A percentile compares a stretch with the other conserved stretches of the same genome.
Conservation (phyloP, 2,329 filamentous ascomycete genomes). For the Fusarium mundagurra region DNA sequence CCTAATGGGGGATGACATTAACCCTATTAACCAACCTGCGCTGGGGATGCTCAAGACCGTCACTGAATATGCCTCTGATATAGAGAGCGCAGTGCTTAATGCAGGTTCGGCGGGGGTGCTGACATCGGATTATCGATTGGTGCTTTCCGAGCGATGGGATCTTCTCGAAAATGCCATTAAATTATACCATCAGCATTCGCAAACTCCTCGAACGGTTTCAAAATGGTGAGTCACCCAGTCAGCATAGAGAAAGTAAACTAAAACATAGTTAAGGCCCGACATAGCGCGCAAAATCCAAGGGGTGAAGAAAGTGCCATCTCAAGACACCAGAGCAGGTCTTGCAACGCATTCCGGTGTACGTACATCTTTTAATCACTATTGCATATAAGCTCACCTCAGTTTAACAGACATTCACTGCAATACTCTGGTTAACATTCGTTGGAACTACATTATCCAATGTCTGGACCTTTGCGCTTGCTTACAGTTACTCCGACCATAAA, state of each 20-base stretch:
- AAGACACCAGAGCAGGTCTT: not conserved
- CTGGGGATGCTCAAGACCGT: not conserved
- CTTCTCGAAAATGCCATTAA: not conserved
- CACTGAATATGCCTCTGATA: not conserved
- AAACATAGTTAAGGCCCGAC: rapidly evolving
- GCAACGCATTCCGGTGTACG: not conserved
- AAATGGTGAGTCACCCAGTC: not conserved
- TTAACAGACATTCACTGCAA: not conserved
- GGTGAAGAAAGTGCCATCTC: rapidly evolving
- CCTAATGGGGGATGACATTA: not conserved
- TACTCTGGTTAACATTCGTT: not conserved
- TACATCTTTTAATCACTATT: rapidly evolving
- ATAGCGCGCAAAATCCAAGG: not conserved
- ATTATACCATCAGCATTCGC: not conserved
- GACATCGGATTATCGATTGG: not conserved
- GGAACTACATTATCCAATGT: not conserved
- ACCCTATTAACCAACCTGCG: not conserved
- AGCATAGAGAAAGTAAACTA: rapidly evolving
- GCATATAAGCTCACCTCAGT: rapidly evolving
- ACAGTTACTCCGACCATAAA: not conserved
- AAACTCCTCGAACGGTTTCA: rapidly evolving
- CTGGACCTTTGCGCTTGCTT: not conserved
- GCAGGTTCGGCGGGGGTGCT: not conserved
- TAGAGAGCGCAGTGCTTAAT: not conserved
- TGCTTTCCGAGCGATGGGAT: not conserved